Base-by-base conservation (phyloP, 2,329 filamentous ascomycete species). In the Colletotrichum plurivorum region DNA sequence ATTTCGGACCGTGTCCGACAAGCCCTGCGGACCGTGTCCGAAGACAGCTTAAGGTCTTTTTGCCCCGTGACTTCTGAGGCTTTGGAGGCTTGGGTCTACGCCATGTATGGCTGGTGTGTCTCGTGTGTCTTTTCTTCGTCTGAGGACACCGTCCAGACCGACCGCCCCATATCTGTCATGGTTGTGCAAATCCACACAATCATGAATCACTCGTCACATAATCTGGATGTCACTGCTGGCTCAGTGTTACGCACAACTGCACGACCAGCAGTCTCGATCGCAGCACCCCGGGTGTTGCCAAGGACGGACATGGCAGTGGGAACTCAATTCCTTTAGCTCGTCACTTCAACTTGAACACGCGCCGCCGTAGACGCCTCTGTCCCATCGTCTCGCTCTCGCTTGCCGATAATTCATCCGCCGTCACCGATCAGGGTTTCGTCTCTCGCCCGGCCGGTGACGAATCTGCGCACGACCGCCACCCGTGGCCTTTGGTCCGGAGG, bases 361-460 rank as follows among this genome's bases (percentile, higher is more conserved):
- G 18, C 58, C 46, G 18, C 58, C 22, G 13, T 20, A 49, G 16
- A 12, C 46, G 18, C n/a, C n/a, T 12, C 46, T 46, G 15, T 15
- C 31, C 51, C 59, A 45, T 22, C 39, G 31, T 27, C 36, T 63
- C 60, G 60, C 48, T 58, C 41, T 54, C 54, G 60, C 54, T 60
- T 60, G 63, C 18, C 48, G 54, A 52, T 46, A 16, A 55, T 63
- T 36, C 51, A 65, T 49, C 61, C 60, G 31, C 31, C 31, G 31
- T 36, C 31, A 36, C 31, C 31, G 31, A 59, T 65, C 49, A 65
- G 41, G 66, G 61, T 69, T 69, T 65, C 61, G 61, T 54, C 65
- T 58, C 49, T 58, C 49, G 55, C 43, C 46, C 36, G 48, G 55
- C 55, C 39, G 48, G 55, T 60, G 48, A 65, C 55, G 48, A 65